Conservation (phyloP, 768 basidiomycete species). For the Polyporus arcularius region DNA sequence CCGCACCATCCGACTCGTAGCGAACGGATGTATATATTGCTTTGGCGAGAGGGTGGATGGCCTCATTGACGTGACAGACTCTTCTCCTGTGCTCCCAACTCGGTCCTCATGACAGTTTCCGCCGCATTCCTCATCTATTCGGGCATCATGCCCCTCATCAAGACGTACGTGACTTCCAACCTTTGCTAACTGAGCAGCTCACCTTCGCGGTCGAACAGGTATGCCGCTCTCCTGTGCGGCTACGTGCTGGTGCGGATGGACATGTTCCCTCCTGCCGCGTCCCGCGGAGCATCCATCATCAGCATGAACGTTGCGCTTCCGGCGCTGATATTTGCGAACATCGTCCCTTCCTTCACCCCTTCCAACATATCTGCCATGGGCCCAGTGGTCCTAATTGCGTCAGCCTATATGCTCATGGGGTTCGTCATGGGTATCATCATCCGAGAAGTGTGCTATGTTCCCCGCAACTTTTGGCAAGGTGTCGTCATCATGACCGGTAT, state of each 20-base stretch:
- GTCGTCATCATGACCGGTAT: constrained; percentile 42
- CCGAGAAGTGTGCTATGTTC: constrained; percentile 49
- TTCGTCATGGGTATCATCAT: constrained; percentile 41
- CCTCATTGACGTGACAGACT: background rate
- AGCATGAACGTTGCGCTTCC: constrained; percentile 49
- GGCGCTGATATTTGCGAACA: constrained; percentile 47
- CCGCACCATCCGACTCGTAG: background rate
- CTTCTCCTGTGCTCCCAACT: background rate
- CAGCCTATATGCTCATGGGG: constrained; percentile 39
- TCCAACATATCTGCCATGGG: constrained; percentile 48
- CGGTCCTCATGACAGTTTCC: constrained; percentile 21
- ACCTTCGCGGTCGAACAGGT: constrained; percentile 18
- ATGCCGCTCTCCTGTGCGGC: constrained; percentile 37
- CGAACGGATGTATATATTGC: constrained; percentile 2
- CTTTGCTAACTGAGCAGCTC: background rate
- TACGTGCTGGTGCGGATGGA: constrained; percentile 38
- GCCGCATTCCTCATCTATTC: constrained; percentile 31
- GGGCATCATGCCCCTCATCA: constrained; percentile 33
- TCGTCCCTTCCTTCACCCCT: constrained; percentile 48
- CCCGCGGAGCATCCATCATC: constrained; percentile 42
- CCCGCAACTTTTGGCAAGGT: constrained; percentile 49
- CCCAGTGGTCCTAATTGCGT: constrained; percentile 43
- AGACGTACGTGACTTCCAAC: constrained; percentile 23
- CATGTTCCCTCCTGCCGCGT: constrained; percentile 40
- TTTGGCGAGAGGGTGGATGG: background rate